Evolutionary conservation across 495 filamentous ascomycete species (phyloP).

Genomic region (Xanthoparmelia taractica): DNA sequence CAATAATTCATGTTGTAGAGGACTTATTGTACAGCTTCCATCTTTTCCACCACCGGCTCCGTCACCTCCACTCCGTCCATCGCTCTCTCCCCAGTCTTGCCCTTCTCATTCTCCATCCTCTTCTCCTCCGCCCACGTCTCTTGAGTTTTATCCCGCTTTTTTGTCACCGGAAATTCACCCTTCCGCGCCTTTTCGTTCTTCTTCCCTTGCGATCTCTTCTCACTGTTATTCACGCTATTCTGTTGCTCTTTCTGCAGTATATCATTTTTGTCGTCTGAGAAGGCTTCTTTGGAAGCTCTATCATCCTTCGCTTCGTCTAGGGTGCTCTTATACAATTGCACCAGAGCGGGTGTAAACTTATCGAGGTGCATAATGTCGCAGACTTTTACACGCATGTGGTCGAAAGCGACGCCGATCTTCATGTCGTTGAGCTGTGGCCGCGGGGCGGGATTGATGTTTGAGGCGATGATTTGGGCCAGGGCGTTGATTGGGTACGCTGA

Average conservation of each 20-base stretch:
- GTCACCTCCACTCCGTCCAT: background rate
- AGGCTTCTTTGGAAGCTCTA: background rate
- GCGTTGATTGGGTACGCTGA: background rate
- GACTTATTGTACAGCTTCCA: background rate
- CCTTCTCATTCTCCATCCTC: background rate
- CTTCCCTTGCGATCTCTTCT: background rate
- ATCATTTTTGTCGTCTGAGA: slow-evolving; percentile 2
- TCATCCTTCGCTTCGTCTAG: slow-evolving; percentile 17
- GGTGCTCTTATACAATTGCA: slow-evolving; percentile 51
- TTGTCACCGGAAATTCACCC: background rate
- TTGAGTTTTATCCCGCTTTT: background rate
- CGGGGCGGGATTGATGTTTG: background rate
- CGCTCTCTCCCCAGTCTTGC: background rate
- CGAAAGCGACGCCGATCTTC: slow-evolving; percentile 74
- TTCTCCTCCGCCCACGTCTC: background rate
- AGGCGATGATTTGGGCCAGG: background rate
- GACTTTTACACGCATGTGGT: slow-evolving; percentile 77
- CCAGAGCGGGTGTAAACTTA: slow-evolving; percentile 62
- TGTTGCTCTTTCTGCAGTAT: background rate
- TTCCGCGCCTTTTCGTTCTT: background rate
- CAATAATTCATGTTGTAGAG: background rate
- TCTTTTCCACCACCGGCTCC: background rate
- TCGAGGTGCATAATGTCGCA: slow-evolving; percentile 73
- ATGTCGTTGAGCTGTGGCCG: slow-evolving; percentile 28
- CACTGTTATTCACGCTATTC: background rate